Evolutionary conservation across 345 rosid genomes (phyloP), one percentile per base, ranked within the genome.

Genomic region (Sisymbrium altissimum): DNA sequence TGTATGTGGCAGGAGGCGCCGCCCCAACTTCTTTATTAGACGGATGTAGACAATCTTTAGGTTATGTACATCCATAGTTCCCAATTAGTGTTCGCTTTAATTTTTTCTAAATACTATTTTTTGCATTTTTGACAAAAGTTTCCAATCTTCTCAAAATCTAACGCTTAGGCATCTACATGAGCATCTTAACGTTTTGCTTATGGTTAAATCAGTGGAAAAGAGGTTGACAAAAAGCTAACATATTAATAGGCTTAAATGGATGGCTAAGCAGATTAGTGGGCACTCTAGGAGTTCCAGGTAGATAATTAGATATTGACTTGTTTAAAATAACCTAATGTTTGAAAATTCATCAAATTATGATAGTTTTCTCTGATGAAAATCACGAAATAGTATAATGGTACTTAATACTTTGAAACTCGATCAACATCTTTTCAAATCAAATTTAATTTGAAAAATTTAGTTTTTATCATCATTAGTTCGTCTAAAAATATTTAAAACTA

Each of bases 1-100:
- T 59, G 27, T 39, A 19, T 57, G 38, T 67, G 45, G 61, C 38
- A 39, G 62, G 46, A 66, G 48, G 45, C 73, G 53, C 61, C 72
- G 53, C 52, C 78, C 60, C 66, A 74, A 6, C 32, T 46, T 73
- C 59, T 45, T 56, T 25, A 9, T 1, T 35, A 30, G 7, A 23
- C 48, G 41, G 3, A 63, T 18, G 15, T 49, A 18, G 33, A 43
- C 18, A 5, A 7, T 19, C n/a, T 30, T 12, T 33, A 55, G 49
- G 48, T 35, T 55, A 54, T 19, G 10, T 30, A 21, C 61, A 55
- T 61, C 25, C 9, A 58, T 13, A 45, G 25, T 39, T 41, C 75
- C 40, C 76, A 53, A 44, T 41, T 72, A 33, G 23, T 48, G 68
- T 71, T 49, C 32, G 6, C 8, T 9, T 52, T 18, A 19, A 19